Evolutionary conservation across 768 basidiomycete genomes (phyloP).

Genomic region (Mrakia blollopis): DNA sequence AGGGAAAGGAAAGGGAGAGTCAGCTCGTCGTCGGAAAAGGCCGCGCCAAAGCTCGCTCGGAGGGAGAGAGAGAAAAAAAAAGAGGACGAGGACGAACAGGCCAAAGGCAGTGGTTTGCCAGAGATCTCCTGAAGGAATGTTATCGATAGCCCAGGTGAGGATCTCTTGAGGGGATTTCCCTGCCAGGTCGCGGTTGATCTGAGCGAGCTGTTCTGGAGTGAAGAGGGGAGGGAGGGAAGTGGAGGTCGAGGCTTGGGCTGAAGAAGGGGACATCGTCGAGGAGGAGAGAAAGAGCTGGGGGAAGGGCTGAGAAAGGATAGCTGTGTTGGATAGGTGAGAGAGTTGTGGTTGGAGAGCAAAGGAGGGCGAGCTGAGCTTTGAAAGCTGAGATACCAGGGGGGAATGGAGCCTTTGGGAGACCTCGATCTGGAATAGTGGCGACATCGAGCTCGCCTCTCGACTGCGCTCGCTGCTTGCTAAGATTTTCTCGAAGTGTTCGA

Average conservation of each 20-base stretch:
- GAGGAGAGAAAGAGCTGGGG: too few relatives aligned
- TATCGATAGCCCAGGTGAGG: conserved; percentile 72
- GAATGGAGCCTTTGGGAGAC: background rate
- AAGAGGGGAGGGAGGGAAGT: conserved; percentile 37
- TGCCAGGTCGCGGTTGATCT: conserved; percentile 69
- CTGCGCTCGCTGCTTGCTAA: too few relatives aligned
- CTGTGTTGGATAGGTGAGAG: background rate
- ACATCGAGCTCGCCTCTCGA: background rate
- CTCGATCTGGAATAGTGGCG: background rate
- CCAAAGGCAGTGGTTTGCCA: conserved; percentile 97
- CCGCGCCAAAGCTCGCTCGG: background rate
- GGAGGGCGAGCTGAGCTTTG: background rate
- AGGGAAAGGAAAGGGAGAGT: background rate
- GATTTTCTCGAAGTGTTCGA: too few relatives aligned
- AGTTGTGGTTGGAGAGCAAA: background rate
- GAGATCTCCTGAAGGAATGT: conserved; percentile 60
- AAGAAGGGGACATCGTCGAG: conserved; percentile 1
- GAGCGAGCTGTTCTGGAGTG: conserved; percentile 50
- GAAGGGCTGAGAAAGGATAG: background rate
- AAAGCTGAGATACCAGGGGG: background rate
- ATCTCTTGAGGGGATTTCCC: conserved; percentile 74
- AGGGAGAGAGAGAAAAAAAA: background rate
- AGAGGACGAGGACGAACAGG: conserved; percentile 50
- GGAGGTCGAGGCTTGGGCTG: background rate
- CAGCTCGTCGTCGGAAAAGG: background rate